Evolutionary conservation across 345 rosid genomes (phyloP).

Genomic region (Erysimum cheiranthoides): DNA sequence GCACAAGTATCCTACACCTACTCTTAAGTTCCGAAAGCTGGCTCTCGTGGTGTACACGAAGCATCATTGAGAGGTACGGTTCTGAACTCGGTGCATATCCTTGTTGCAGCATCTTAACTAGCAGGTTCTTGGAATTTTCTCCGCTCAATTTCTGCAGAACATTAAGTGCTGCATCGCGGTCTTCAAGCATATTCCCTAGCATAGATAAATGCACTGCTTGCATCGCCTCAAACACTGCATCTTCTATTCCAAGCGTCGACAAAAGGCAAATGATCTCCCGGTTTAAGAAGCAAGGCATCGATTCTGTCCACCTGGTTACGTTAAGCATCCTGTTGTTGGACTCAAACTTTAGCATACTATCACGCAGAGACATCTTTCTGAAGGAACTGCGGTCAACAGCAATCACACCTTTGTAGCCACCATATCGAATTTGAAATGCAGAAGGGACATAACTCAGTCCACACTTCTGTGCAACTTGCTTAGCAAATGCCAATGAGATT

Average conservation of each 20-base stretch:
- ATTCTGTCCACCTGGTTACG: slow-evolving; percentile 80
- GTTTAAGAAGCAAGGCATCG: slow-evolving; percentile 90
- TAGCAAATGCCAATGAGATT: slow-evolving; percentile 75
- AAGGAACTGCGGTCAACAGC: slow-evolving; percentile 80
- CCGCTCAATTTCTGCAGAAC: slow-evolving; percentile 69
- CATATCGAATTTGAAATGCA: slow-evolving; percentile 95
- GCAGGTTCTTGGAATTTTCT: slow-evolving; percentile 57
- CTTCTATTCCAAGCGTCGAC: slow-evolving; percentile 79
- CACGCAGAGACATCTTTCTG: slow-evolving; percentile 79
- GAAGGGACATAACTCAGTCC: slow-evolving; percentile 79
- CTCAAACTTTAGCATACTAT: slow-evolving; percentile 87
- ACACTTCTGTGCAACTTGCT: slow-evolving; percentile 77
- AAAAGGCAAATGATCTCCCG: slow-evolving; percentile 85
- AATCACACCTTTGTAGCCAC: slow-evolving; percentile 94
- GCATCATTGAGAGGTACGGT: slow-evolving; percentile 92
- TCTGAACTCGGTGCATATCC: slow-evolving; percentile 76
- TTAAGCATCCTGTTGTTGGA: slow-evolving; percentile 86
- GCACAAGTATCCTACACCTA: slow-evolving; percentile 80
- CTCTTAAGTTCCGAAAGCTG: slow-evolving; percentile 69
- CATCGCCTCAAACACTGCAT: slow-evolving; percentile 68
- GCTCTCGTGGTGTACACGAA: slow-evolving; percentile 70
- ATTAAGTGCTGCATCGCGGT: slow-evolving; percentile 67
- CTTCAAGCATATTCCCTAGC: slow-evolving; percentile 68
- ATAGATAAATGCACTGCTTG: slow-evolving; percentile 66
- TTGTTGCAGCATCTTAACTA: slow-evolving; percentile 74